These are phyloP conservation scores for Candida sanyaensis DNA, from an alignment of 1,139 yeast genomes.

Conservation along the genomic window DNA sequence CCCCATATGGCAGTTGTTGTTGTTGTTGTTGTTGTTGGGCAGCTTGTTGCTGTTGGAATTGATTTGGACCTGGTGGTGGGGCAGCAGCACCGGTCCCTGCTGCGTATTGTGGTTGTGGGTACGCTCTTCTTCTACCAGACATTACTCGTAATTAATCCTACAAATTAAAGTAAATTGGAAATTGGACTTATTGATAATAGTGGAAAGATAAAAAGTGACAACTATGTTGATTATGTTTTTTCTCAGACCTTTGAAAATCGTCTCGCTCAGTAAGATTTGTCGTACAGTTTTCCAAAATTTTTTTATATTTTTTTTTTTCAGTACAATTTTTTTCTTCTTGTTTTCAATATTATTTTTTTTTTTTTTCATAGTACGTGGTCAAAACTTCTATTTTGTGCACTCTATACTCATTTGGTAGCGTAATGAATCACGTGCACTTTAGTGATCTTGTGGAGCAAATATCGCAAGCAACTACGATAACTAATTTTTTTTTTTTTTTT, in stretches of 20 bases:
- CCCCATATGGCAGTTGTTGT: slow-evolving; percentile 20
- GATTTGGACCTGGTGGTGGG: slow-evolving; percentile 10
- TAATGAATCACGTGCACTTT: neutral
- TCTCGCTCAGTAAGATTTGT: slow-evolving; percentile 1
- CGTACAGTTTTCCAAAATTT: neutral
- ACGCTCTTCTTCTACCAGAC: slow-evolving; percentile 57
- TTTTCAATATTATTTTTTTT: no score
- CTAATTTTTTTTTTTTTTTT: neutral
- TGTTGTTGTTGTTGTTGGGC: slow-evolving; percentile 14
- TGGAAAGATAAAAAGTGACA: neutral
- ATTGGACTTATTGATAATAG: neutral
- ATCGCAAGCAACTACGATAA: neutral
- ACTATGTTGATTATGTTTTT: neutral
- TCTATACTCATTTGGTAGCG: neutral
- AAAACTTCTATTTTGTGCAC: neutral
- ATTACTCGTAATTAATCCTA: slow-evolving; percentile 13
- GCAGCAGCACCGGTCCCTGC: slow-evolving; percentile 21
- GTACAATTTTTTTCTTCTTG: neutral
- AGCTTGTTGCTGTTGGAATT: slow-evolving; percentile 12
- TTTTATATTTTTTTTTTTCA: neutral
- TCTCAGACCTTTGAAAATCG: slow-evolving; percentile 1
- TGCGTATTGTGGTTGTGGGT: slow-evolving; percentile 66
- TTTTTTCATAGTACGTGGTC: slow-evolving; percentile 6
- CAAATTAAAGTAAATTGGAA: neutral
- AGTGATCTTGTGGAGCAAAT: slow-evolving; percentile 1